phyloP scores from a whole-genome alignment of 164 flowering plant species.

The Chimonanthus praecox region DNA sequence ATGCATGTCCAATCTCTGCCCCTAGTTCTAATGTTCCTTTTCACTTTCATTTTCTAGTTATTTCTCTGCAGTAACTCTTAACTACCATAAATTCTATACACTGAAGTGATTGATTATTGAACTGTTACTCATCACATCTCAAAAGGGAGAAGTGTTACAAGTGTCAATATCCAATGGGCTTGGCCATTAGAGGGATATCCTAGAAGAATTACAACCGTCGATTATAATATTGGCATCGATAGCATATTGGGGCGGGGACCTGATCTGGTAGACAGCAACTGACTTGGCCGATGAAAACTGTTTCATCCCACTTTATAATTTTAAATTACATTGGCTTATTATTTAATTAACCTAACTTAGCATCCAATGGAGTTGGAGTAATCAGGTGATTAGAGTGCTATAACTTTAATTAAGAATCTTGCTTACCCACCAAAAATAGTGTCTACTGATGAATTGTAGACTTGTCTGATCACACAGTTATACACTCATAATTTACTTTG shows the following conservation, averaged over 20 bases:
- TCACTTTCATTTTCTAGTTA: constrained; percentile 1
- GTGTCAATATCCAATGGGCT: constrained; percentile 2
- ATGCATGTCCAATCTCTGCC: background rate
- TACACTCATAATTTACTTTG: background rate
- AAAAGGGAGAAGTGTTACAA: background rate
- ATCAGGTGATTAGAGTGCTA: background rate
- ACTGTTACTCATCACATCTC: background rate
- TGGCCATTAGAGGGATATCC: background rate
- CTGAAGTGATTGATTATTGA: background rate
- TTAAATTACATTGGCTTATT: background rate
- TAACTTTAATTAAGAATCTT: background rate
- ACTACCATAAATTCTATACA: background rate
- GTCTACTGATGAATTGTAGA: background rate
- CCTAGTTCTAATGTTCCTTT: background rate
- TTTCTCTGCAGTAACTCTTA: background rate
- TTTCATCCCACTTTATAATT: background rate
- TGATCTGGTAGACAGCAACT: background rate
- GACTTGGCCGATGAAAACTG: background rate
- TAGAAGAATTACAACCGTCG: background rate
- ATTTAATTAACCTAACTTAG: background rate
- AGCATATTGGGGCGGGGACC: background rate
- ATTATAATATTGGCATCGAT: background rate
- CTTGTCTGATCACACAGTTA: background rate
- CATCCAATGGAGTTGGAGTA: background rate
- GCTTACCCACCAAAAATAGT: constrained; percentile 1